Percentiles rank a stretch among this genome's conserved stretches.
These are phyloP conservation scores for Diaporthe eres DNA, from an alignment of 2,329 filamentous ascomycete species.

Conservation along the genomic window DNA sequence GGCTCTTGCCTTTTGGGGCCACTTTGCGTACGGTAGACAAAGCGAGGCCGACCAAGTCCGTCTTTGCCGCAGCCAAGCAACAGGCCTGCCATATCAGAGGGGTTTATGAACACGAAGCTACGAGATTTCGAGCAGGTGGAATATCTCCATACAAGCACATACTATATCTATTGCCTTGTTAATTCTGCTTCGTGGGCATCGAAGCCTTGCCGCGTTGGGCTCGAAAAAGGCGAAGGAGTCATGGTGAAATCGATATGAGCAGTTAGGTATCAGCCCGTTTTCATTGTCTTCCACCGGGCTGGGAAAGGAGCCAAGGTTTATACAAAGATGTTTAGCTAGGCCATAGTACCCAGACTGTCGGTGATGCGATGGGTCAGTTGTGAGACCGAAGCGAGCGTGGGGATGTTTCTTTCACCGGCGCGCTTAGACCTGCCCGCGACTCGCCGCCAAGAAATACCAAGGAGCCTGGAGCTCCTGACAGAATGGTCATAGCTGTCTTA, in stretches of 20 bases:
- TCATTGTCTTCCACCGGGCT: background rate
- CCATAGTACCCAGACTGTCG: background rate
- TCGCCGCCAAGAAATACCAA: background rate
- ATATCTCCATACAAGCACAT: background rate
- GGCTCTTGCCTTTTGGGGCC: background rate
- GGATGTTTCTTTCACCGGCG: background rate
- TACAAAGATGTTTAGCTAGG: background rate
- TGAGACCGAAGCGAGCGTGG: background rate
- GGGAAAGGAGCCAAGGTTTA: background rate
- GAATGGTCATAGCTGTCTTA: background rate
- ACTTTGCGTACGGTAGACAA: background rate
- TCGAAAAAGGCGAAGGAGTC: background rate
- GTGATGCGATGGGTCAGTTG: background rate
- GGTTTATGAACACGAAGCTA: no score
- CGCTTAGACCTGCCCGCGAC: background rate
- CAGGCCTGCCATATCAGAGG: no score
- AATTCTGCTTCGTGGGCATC: background rate
- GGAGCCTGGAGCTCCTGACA: background rate
- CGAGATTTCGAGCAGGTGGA: background rate
- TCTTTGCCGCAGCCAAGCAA: background rate
- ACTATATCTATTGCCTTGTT: background rate
- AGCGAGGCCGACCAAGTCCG: background rate
- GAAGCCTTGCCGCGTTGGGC: background rate
- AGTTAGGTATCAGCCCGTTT: no score
- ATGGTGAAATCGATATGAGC: background rate